Base-by-base conservation (phyloP, 2,329 filamentous ascomycete species). In the Blumeriella jaapii region DNA sequence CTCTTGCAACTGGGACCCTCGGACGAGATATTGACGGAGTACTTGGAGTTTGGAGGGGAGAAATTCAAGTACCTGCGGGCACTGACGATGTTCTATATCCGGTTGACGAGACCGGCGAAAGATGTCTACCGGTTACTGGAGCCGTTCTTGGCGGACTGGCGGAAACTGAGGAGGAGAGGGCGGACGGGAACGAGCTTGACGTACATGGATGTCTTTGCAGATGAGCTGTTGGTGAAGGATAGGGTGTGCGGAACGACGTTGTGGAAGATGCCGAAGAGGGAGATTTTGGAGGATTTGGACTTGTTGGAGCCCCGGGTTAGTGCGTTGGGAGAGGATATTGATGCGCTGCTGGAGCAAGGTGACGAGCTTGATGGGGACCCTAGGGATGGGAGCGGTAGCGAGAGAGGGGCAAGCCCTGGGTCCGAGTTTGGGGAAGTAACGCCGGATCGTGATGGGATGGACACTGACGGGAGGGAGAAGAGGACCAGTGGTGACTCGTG, bases 41-140 rank as follows among this genome's bases (percentile, higher is more conserved):
- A 95, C 57, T 60, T 98, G 18, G 64, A 74, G 38, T 79, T 78
- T 51, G 80, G 79, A 36, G 85, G 78, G 29, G 77, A 82, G 23
- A 63, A 75, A 34, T 86, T 87, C 56, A 86, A 83, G 60, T 98
- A 98, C 59, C 65, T 98, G 35, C 77, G 87, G 39, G 87, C 84
- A 1, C 65, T 98, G 45, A 89, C 87, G 0, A 80, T 80, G 1
- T 96, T 98, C 57, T 96, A 98, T 59, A 74, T 94, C n/a, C 69
- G 91, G 9, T 63, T 98, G 50, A 93, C 91, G 12, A 79, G 89
- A 55, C 71, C 78, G 47, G 75, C 85, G 5, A 80, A 80, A 49
- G 80, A 91, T 38, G 78, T 96, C 4, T 93, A 89, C 59, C 62
- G 61, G 38, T 73, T 74, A 11, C 64, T 98, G 27, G 91, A 98